Evolutionary conservation across 2,329 filamentous ascomycete genomes (phyloP).

Genomic region (Hyphodiscus sp.): DNA sequence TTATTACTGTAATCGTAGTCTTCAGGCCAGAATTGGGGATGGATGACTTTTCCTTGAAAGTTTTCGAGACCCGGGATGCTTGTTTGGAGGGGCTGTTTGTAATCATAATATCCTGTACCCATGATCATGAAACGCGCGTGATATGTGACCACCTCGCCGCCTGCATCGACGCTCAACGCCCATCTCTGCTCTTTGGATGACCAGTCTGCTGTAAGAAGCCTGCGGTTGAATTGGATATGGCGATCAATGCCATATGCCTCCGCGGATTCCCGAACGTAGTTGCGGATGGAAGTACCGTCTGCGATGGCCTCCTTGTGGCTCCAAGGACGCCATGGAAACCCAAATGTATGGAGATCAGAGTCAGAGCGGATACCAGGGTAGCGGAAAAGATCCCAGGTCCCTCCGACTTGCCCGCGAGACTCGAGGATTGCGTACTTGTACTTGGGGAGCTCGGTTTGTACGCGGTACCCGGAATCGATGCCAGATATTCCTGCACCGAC

Average conservation of each 20-base stretch:
- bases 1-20: constrained; percentile 59
- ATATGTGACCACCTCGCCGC: constrained; percentile 28
- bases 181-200: constrained; percentile 46
- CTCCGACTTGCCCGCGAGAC: constrained; percentile 57
- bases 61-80: constrained; percentile 52
- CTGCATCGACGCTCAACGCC: constrained; percentile 38
- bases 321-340: constrained; percentile 68
- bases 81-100: constrained; percentile 45
- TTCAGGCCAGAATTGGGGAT: constrained; percentile 70
- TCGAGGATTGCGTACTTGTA: constrained; percentile 62
- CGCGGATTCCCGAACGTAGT: constrained; percentile 49
- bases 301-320: constrained; percentile 44
- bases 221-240: constrained; percentile 47
- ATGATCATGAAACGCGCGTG: constrained; percentile 46
- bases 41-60: constrained; percentile 54
- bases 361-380: constrained; percentile 67
- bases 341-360: constrained; percentile 55
- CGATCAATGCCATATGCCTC: constrained; percentile 45
- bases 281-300: constrained; percentile 43
- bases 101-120: constrained; percentile 61
- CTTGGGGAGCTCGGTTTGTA: constrained; percentile 50
- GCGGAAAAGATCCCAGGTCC: constrained; percentile 73
- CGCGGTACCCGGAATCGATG: constrained; percentile 67
- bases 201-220: constrained; percentile 47
- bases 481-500: constrained; percentile 70